These are phyloP conservation scores for Suillus americanus DNA, from an alignment of 768 basidiomycete species.

Conservation along the genomic window DNA sequence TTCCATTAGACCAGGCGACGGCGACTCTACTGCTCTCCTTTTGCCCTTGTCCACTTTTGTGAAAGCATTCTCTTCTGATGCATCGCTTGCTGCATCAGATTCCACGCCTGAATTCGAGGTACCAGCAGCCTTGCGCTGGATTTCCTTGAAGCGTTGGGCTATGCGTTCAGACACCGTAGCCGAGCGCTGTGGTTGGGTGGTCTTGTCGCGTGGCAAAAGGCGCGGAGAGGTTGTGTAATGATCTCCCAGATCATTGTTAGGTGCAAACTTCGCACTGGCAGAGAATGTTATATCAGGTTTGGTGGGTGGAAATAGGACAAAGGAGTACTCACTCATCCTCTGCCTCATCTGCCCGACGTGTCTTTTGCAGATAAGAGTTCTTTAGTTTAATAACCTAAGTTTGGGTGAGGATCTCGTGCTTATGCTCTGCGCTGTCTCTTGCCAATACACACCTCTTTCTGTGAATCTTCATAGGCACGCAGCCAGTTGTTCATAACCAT, in stretches of 20 bases:
- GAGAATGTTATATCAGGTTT: constrained; percentile 14
- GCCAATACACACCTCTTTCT: constrained; percentile 50
- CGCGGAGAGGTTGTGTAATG: constrained; percentile 83
- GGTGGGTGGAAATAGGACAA: not conserved
- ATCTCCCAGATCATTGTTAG: constrained; percentile 60
- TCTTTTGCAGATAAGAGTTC: constrained; percentile 74
- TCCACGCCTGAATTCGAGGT: constrained; percentile 29
- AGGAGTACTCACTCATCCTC: constrained; percentile 80
- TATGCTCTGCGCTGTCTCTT: not conserved
- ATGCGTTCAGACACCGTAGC: constrained; percentile 88
- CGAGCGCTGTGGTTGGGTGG: constrained; percentile 58
- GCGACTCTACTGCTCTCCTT: constrained; percentile 55
- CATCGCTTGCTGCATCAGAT: constrained; percentile 20
- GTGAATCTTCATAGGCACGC: constrained; percentile 66
- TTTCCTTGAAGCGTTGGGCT: constrained; percentile 75
- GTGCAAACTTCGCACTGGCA: constrained; percentile 83
- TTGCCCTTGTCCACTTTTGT: constrained; percentile 85
- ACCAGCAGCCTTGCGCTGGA: constrained; percentile 56
- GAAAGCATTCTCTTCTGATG: constrained; percentile 31
- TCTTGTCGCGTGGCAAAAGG: constrained; percentile 53
- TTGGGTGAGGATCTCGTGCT: constrained; percentile 1
- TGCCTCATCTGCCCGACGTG: constrained; percentile 83
- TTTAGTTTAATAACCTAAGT: constrained; percentile 61
- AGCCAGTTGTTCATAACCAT: constrained; percentile 68
- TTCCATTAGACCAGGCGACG: constrained; percentile 30